phyloP scores from a whole-genome alignment of 2,329 filamentous ascomycete species.

The Pseudogymnoascus sp. region DNA sequence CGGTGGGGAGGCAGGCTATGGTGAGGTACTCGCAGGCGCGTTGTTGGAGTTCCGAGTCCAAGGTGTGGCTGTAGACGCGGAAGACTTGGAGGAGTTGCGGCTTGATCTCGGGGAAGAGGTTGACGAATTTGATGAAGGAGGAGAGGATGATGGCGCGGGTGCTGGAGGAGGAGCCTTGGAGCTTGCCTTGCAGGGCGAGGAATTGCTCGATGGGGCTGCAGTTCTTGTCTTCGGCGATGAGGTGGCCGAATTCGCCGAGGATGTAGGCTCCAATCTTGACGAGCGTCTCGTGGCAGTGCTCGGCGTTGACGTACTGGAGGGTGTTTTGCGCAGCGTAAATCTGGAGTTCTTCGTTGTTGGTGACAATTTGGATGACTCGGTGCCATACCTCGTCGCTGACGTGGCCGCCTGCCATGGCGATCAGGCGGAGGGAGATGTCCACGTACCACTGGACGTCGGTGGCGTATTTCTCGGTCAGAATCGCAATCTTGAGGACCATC shows the following conservation, averaged over 20 bases:
- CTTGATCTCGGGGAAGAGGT: conserved; percentile 97
- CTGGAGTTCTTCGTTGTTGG: conserved; percentile 97
- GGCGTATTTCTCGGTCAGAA: conserved; percentile 95
- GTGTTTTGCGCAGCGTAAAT: conserved; percentile 94
- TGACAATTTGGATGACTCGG: conserved; percentile 95
- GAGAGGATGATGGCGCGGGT: conserved; percentile 92
- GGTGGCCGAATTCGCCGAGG: conserved; percentile 91
- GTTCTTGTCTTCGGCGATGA: conserved; percentile 85
- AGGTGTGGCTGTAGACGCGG: conserved; percentile 82
- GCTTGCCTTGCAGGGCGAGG: conserved; percentile 82
- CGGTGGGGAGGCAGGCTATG: conserved; percentile 76
- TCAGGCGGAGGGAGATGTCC: conserved; percentile 87
- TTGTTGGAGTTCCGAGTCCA: conserved; percentile 94
- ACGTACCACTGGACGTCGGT: conserved; percentile 99
- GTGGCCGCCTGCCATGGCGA: conserved; percentile 95
- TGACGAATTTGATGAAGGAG: conserved; percentile 95
- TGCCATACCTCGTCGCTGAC: conserved; percentile 99
- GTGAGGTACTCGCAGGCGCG: conserved; percentile 91
- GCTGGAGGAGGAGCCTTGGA: conserved; percentile 78
- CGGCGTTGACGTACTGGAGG: conserved; percentile 82
- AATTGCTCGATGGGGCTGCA: conserved; percentile 98
- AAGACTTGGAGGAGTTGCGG: conserved; percentile 89
- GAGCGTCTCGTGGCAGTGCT: conserved; percentile 92
- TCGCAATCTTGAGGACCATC: conserved; percentile 98
- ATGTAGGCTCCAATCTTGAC: conserved; percentile 98